phyloP scores from a whole-genome alignment of 805 yeast genomes.

The Nematodospora valgi region DNA sequence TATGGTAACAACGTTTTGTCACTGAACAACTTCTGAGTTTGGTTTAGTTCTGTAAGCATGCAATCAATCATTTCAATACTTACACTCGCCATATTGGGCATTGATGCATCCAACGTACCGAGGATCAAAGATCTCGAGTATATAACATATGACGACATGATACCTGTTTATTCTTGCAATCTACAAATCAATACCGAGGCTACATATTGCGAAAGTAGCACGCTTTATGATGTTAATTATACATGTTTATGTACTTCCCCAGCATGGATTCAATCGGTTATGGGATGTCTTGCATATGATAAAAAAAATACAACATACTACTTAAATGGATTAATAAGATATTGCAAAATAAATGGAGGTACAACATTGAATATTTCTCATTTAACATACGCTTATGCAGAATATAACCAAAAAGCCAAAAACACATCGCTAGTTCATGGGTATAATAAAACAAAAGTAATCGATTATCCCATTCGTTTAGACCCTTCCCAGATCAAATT shows the following conservation, averaged over 20 bases:
- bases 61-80: too few species aligned
- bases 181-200: slow-evolving; percentile 1
- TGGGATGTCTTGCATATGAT: slow-evolving; percentile 1
- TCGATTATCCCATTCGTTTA: slow-evolving; percentile 19
- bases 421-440: background rate
- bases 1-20: too few species aligned
- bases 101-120: slow-evolving; percentile 1
- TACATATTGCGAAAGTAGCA: background rate
- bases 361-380: background rate
- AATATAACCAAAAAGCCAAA: background rate
- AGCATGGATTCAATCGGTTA: background rate
- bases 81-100: too few species aligned
- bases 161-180: background rate
- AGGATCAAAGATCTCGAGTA: background rate
- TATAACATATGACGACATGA: slow-evolving; percentile 1
- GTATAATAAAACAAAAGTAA: background rate
- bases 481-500: slow-evolving; percentile 10
- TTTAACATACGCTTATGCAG: background rate
- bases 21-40: too few species aligned
- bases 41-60: too few species aligned
- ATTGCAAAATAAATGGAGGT: background rate
- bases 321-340: background rate
- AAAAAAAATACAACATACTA: background rate
- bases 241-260: slow-evolving; percentile 1
- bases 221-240: background rate